Base-by-base conservation (phyloP, 306 rosid genomes). In the Hippophae gyantsensis region DNA sequence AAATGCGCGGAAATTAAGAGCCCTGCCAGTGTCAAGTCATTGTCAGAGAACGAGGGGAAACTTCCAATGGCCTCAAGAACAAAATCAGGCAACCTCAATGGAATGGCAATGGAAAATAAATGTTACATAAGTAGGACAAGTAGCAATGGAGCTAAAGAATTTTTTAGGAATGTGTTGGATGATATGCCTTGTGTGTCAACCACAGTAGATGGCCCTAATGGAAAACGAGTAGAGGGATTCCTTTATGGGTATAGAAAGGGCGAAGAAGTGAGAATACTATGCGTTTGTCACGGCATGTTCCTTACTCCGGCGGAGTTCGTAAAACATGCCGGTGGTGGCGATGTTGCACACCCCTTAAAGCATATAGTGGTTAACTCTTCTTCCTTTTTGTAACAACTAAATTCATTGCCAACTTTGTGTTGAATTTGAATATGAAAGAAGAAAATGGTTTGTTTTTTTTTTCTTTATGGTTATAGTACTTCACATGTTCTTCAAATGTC, bases 201-300 rank as follows among this genome's bases (percentile, higher is more conserved):
- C 0, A 74, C 58, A 66, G 87, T 82, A 26, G 73, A 63, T 0
- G 94, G 96, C 10, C 89, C 94, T 40, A 54, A 73, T 51, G 90
- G 96, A 4, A 85, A 55, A 56, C 84, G 65, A 65, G 60, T 88
- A 56, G 77, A 88, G 61, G 96, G 96, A 2, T 82, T 88, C 70
- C 94, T 88, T n/a, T 88, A 82, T 62, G 65, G 84, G 42, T 85
- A 84, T 56, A 78, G 73, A 59, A 88, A 81, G 58, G 89, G 86
- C 7, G 89, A 80, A 61, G 87, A 88, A 41, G 94, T 88, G 69
- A 80, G 84, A 14, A 88, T 88, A 45, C 76, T 88, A 27, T 88
- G 96, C 5, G 84, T 82, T 14, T 88, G 96, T 48, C 96, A 88
- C 49, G 96, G 96, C 25, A 74, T 62, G 70, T 88, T 82, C 57